phyloP scores from a whole-genome alignment of 306 rosid genomes.

The Vicia sativa region DNA sequence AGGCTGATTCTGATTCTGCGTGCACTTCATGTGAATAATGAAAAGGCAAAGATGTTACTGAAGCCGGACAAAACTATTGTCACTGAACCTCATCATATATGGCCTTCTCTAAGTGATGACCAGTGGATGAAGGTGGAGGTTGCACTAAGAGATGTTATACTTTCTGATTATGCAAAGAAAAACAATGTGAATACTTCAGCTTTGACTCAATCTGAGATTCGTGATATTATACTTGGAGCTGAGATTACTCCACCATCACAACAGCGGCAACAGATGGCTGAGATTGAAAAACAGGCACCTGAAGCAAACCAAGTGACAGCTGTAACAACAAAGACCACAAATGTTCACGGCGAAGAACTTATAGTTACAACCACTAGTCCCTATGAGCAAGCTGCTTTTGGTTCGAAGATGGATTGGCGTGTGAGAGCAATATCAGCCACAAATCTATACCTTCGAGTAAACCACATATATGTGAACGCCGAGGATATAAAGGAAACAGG shows the following conservation, averaged over 20 bases:
- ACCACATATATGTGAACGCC: slow-evolving; percentile 92
- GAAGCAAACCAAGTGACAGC: slow-evolving; percentile 94
- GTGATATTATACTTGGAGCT: slow-evolving; percentile 98
- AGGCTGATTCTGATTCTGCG: slow-evolving; percentile 89
- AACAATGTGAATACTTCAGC: slow-evolving; percentile 97
- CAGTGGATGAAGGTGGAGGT: slow-evolving; percentile 95
- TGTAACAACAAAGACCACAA: slow-evolving; percentile 87
- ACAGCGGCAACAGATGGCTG: slow-evolving; percentile 34
- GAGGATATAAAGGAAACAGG: slow-evolving; percentile 99
- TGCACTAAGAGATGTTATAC: slow-evolving; percentile 95
- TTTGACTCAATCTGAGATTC: slow-evolving; percentile 94
- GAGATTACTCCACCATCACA: slow-evolving; percentile 99
- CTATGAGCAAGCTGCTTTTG: slow-evolving; percentile 90
- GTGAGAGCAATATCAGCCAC: slow-evolving; percentile 98
- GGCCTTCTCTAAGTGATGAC: slow-evolving; percentile 97
- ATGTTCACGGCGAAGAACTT: slow-evolving; percentile 93
- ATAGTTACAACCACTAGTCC: slow-evolving; percentile 97
- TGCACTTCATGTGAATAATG: slow-evolving; percentile 96
- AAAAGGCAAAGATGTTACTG: slow-evolving; percentile 95
- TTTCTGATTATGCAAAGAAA: slow-evolving; percentile 98
- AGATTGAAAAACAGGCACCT: slow-evolving; percentile 57
- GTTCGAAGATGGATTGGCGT: slow-evolving; percentile 99
- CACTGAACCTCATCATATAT: slow-evolving; percentile 97
- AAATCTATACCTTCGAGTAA: slow-evolving; percentile 91
- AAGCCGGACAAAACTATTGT: slow-evolving; percentile 93